A percentile compares a stretch with the other conserved stretches of the same genome.
Evolutionary conservation across 2,329 filamentous ascomycete species (phyloP).

Genomic region (Ambrosiella beaveri): DNA sequence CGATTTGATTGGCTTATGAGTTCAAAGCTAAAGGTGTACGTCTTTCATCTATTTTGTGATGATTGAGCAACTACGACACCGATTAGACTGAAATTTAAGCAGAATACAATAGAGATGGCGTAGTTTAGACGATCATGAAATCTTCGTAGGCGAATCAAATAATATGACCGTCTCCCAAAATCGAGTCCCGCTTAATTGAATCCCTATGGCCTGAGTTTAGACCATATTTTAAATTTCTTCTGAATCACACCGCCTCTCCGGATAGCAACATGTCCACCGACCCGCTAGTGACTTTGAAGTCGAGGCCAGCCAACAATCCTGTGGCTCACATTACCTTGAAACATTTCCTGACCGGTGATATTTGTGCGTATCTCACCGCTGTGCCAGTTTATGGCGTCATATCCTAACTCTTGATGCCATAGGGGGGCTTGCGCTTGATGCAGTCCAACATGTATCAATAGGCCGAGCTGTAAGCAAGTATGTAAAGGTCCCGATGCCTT

Average conservation of each 20-base stretch:
- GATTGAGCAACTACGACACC: too few relatives aligned
- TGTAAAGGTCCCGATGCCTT: neutral
- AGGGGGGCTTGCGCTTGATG: constrained; percentile 10
- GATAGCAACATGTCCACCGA: neutral
- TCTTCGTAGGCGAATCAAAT: too few relatives aligned
- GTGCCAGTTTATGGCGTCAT: neutral
- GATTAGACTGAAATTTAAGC: too few relatives aligned
- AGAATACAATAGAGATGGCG: too few relatives aligned
- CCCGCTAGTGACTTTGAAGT: neutral
- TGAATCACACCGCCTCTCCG: neutral
- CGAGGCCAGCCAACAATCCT: neutral
- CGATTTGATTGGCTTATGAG: constrained; percentile 5
- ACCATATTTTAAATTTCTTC: neutral
- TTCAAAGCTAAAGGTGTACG: too few relatives aligned
- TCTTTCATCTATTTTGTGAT: too few relatives aligned
- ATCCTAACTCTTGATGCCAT: neutral
- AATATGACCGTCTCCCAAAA: too few relatives aligned
- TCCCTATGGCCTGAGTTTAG: too few relatives aligned
- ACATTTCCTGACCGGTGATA: constrained; percentile 4
- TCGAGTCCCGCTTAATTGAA: too few relatives aligned
- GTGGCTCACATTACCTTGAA: neutral
- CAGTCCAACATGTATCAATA: constrained; percentile 1
- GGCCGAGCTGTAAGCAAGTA: constrained; percentile 9
- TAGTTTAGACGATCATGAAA: too few relatives aligned
- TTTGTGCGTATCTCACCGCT: constrained; percentile 3